These are phyloP conservation scores for Pharnaceum exiguum DNA, from an alignment of 148 eudicot genomes.

Conservation along the genomic window DNA sequence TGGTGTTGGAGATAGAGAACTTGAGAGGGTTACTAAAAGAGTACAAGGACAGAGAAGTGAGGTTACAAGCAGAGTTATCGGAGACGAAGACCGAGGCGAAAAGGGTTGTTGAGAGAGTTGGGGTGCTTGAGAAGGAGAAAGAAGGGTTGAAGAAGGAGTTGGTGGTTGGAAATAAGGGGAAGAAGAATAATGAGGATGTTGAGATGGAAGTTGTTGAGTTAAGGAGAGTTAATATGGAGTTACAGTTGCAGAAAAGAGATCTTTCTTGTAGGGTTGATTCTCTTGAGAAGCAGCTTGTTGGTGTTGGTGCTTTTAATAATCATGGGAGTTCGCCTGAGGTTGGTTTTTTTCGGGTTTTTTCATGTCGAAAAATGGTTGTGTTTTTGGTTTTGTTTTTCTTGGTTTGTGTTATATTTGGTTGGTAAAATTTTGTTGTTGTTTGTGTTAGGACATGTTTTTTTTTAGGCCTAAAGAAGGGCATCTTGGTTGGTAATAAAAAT, in stretches of 20 bases:
- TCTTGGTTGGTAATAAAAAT: too few species aligned
- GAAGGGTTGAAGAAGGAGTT: conserved; percentile 28
- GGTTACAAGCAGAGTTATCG: conserved; percentile 53
- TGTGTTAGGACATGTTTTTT: too few species aligned
- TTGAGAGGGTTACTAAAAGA: conserved; percentile 59
- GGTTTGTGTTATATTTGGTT: too few species aligned
- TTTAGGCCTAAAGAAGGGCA: too few species aligned
- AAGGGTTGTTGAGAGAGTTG: conserved; percentile 25
- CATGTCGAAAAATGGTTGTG: too few species aligned
- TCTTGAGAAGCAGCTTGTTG: conserved; percentile 47
- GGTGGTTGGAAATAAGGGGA: conserved; percentile 17
- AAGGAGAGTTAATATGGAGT: conserved; percentile 69
- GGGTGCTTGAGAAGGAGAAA: conserved; percentile 49
- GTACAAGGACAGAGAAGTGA: conserved; percentile 62
- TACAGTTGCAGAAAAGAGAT: conserved; percentile 68
- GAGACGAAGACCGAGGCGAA: conserved; percentile 43
- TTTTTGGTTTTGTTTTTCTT: too few species aligned
- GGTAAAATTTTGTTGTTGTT: too few species aligned
- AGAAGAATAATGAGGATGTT: conserved; percentile 22
- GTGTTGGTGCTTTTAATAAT: too few species aligned
- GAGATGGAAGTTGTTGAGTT: conserved; percentile 71
- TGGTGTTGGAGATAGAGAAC: conserved; percentile 68
- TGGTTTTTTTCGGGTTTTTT: too few species aligned
- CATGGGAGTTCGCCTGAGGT: too few species aligned
- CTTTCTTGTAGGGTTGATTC: conserved; percentile 56